Conservation (phyloP, 306 rosid genomes). For the Potentilla sterilis region DNA sequence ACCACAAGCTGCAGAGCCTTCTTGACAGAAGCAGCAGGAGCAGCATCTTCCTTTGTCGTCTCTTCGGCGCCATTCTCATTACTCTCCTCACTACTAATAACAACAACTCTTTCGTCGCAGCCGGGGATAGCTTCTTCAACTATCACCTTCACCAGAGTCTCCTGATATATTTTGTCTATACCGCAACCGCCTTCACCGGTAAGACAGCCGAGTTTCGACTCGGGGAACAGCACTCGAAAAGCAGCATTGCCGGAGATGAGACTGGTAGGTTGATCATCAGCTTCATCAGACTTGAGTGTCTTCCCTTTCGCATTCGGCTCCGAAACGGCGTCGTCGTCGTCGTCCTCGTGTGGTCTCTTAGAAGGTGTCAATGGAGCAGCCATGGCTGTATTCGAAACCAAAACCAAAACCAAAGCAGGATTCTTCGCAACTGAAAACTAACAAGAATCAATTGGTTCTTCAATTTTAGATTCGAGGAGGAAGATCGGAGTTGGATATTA, state of each 20-base stretch:
- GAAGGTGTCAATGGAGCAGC: constrained; percentile 59
- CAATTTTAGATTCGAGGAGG: too few relatives aligned
- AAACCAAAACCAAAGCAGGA: constrained; percentile 8
- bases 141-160: constrained; percentile 58
- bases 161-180: constrained; percentile 58
- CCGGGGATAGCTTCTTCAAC: constrained; percentile 70
- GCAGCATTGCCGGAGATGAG: constrained; percentile 35
- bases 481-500: too few relatives aligned
- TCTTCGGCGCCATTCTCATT: constrained; percentile 41
- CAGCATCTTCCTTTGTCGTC: constrained; percentile 34
- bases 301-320: constrained; percentile 63
- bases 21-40: constrained; percentile 35
- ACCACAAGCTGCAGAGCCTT: constrained; percentile 66
- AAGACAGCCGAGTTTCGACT: constrained; percentile 48
- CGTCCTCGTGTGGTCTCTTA: constrained; percentile 63
- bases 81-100: constrained; percentile 47
- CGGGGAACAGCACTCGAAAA: constrained; percentile 67
- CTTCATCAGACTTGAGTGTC: constrained; percentile 42
- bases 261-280: constrained; percentile 29
- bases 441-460: background rate
- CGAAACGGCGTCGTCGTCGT: background rate
- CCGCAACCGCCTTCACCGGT: constrained; percentile 63
- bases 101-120: constrained; percentile 71
- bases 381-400: constrained; percentile 29
- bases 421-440: constrained; percentile 12